Percentiles rank a stretch among this genome's conserved stretches.
These are phyloP conservation scores for Hypoxylon sp. DNA, from an alignment of 2,329 filamentous ascomycete genomes.

Conservation along the genomic window DNA sequence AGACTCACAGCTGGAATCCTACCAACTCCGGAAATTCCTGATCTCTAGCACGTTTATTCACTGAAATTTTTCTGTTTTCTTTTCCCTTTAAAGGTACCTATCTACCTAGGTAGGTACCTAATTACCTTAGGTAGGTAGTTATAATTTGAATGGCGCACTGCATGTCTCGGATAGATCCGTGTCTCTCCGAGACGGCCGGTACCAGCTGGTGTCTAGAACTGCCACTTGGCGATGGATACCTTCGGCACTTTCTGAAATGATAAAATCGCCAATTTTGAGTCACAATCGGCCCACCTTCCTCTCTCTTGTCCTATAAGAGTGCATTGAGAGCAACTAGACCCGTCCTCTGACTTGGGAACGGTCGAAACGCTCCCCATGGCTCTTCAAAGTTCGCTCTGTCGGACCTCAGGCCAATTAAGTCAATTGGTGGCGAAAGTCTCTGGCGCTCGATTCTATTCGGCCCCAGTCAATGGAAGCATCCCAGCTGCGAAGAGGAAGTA, in stretches of 20 bases:
- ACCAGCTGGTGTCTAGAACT: not conserved
- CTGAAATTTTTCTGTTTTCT: no score
- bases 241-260: conserved; percentile 34
- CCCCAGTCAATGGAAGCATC: conserved; percentile 70
- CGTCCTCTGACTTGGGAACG: conserved; percentile 29
- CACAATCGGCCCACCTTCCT: conserved; percentile 25
- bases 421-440: conserved; percentile 33
- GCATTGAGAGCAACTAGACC: conserved; percentile 36
- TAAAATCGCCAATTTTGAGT: conserved; percentile 28
- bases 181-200: not conserved
- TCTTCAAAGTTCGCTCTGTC: conserved; percentile 32
- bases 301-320: conserved; percentile 22
- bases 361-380: conserved; percentile 40
- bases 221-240: conserved; percentile 5
- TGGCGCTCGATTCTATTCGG: conserved; percentile 65
- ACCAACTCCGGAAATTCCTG: no score
- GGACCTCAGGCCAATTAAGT: conserved; percentile 35
- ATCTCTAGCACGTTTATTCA: no score
- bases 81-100: no score
- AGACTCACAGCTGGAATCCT: no score
- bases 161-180: conserved; percentile 8
- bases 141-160: not conserved
- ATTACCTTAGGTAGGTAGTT: no score
- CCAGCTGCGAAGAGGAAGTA: conserved; percentile 91
- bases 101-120: no score